Evolutionary conservation across 2,329 filamentous ascomycete species (phyloP).

Genomic region (Penicillium vulpinum): DNA sequence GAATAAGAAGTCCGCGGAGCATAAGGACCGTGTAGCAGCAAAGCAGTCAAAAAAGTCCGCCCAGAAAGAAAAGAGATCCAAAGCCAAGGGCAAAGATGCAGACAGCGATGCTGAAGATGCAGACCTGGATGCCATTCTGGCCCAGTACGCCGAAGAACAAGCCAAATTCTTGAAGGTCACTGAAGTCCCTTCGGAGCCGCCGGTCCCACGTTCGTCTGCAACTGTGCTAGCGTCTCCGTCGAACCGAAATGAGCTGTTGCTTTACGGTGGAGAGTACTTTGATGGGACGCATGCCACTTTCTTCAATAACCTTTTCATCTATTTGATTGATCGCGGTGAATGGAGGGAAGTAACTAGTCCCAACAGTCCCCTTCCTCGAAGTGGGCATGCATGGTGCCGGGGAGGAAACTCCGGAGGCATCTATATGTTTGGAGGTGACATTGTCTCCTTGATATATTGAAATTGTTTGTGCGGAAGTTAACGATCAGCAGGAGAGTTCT

Average conservation of each 20-base stretch:
- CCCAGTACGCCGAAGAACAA: slow-evolving; percentile 89
- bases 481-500: slow-evolving; percentile 69
- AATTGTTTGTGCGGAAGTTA: background rate
- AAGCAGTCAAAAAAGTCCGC: slow-evolving; percentile 84
- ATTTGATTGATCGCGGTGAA: slow-evolving; percentile 78
- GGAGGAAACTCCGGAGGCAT: slow-evolving; percentile 81
- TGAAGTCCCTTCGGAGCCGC: slow-evolving; percentile 71
- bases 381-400: slow-evolving; percentile 91
- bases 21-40: slow-evolving; percentile 58
- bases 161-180: slow-evolving; percentile 93
- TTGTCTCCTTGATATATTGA: background rate
- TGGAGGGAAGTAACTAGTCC: slow-evolving; percentile 90
- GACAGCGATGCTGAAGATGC: slow-evolving; percentile 91
- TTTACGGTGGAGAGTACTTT: slow-evolving; percentile 95
- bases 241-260: slow-evolving; percentile 81
- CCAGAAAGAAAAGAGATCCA: slow-evolving; percentile 75
- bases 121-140: slow-evolving; percentile 88
- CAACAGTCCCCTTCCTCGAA: slow-evolving; percentile 86
- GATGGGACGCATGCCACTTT: slow-evolving; percentile 81
- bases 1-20: slow-evolving; percentile 58
- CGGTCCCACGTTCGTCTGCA: slow-evolving; percentile 74
- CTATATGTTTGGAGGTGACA: slow-evolving; percentile 78
- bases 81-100: slow-evolving; percentile 64
- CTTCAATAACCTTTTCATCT: slow-evolving; percentile 67
- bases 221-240: slow-evolving; percentile 82